Base-by-base conservation (phyloP, 2,329 filamentous ascomycete species). In the Erysiphe neolycopersici region DNA sequence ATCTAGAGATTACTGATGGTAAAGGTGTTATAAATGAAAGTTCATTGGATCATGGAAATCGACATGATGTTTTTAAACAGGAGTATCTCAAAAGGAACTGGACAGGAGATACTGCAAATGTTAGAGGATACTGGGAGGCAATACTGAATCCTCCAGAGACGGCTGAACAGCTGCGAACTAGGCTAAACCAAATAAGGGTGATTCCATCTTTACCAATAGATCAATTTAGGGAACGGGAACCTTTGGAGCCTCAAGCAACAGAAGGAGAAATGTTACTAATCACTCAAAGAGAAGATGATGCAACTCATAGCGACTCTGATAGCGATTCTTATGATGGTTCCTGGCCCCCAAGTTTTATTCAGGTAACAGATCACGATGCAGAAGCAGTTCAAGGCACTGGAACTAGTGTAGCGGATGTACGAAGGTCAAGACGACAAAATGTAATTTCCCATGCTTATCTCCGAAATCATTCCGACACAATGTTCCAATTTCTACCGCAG, bases 1-100 rank as follows among this genome's bases (percentile, higher is more conserved):
- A 79, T 41, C 62, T 78, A 44, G 65, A 75, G 37, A 61, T 85
- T 13, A 60, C 66, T 1, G 69, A 78, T 47, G 71, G 69, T 8
- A 66, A 66, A 38, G 65, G 68, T 1, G 68, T 73, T 4, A 62
- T 81, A 38, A 68, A 65, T 44, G 66, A 71, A 37, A 71, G 76
- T 51, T 62, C 64, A 29, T 64, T 66, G 10, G 77, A 81, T 52
- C 70, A 64, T 1, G 68, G 69, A 5, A 64, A 68, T 51, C 67
- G 74, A 46, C 65, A 74, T 47, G 67, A 72, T 19, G 67, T 80
- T 31, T 61, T 83, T 44, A 63, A 62, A 12, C 41, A 46, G 44
- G 45, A 49, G 17, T 43, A 47, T 10, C 46, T 44, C n/a, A 45
- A 73, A 1, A 37, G 54, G 49, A 44, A 52, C 46, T 47, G 42